These are phyloP conservation scores for Nelumbo lutea DNA, from an alignment of 164 flowering plant species.

Conservation along the genomic window DNA sequence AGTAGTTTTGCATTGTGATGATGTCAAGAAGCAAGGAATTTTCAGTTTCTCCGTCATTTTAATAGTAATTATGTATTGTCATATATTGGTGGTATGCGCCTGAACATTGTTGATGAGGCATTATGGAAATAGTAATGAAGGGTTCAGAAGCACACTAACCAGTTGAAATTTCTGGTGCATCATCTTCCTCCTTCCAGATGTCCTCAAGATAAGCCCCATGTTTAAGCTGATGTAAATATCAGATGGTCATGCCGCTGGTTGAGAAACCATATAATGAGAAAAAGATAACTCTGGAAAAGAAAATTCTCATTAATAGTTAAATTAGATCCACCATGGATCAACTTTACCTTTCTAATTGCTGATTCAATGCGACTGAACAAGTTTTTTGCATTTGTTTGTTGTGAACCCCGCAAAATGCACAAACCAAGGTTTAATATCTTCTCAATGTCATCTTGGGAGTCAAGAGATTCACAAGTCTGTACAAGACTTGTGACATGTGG, in stretches of 20 bases:
- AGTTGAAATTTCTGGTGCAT: slow-evolving; percentile 12
- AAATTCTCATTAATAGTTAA: background rate
- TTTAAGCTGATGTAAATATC: slow-evolving; percentile 51
- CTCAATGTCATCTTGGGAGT: slow-evolving; percentile 44
- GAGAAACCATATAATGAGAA: slow-evolving; percentile 12
- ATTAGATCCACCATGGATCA: background rate
- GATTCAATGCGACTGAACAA: slow-evolving; percentile 33
- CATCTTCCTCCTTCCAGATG: slow-evolving; percentile 39
- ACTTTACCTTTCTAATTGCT: slow-evolving; percentile 46
- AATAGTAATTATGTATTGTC: too few species aligned
- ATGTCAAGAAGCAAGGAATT: too few species aligned
- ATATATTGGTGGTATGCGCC: too few species aligned
- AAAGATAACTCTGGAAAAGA: slow-evolving; percentile 12
- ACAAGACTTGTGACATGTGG: slow-evolving; percentile 48
- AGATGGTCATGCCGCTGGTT: slow-evolving; percentile 22
- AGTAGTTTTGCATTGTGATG: too few species aligned
- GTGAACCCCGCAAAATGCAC: slow-evolving; percentile 56
- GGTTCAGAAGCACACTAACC: slow-evolving; percentile 29
- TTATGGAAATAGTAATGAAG: too few species aligned
- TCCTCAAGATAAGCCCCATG: slow-evolving; percentile 36
- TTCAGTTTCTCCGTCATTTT: too few species aligned
- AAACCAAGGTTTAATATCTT: slow-evolving; percentile 53
- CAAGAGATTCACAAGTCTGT: slow-evolving; percentile 42
- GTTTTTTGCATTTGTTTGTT: slow-evolving; percentile 35
- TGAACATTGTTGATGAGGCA: too few species aligned